Base-by-base conservation (phyloP, 805 yeast species). In the Pichia rugopelliculosa region DNA sequence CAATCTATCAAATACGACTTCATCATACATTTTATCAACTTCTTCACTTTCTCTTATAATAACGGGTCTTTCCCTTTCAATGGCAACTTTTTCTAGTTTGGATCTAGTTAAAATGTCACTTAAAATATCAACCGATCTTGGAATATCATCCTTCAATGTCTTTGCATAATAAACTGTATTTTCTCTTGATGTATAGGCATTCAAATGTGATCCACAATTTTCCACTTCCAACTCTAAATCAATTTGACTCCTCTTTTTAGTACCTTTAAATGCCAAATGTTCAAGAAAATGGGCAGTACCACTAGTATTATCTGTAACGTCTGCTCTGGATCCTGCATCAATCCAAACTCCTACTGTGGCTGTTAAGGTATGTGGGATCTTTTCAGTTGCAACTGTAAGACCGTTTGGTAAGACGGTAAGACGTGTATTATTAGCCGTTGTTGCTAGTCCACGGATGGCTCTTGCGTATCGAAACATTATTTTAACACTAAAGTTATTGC, bases 321-420 rank as follows among this genome's bases (percentile, higher is more conserved):
- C 99, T 4, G 98, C 98, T 53, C 99, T 76, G 3, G 97, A 90
- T 3, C 99, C 99, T 37, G 99, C 96, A 68, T 93, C 96, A 52
- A 93, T 89, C 91, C 96, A 95, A 47, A 93, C 91, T 3, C 98
- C 99, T 13, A 93, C 96, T 2, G 99, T 93, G 52, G 99, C 98
- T 39, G 97, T 89, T 56, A 84, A 76, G 8, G 95, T 82, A 53
- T 85, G 82, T 11, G 98, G 98, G 62, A 86, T 79, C 39, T 74
- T 61, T 64, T 93, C 98, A 41, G 95, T 77, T 46, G 98, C 99
- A 36, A 91, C 96, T 0, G 97, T 91, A 39, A 93, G 68, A 3
- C 99, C 99, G 63, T 93, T 93, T n/a, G 82, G 71, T 45, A 93
- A 72, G 3, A 83, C 79, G 1, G 96, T 79, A 10, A 89, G 85